These are phyloP conservation scores for Porpolomopsis calyptriformis DNA, from an alignment of 768 basidiomycete species.

Conservation along the genomic window DNA sequence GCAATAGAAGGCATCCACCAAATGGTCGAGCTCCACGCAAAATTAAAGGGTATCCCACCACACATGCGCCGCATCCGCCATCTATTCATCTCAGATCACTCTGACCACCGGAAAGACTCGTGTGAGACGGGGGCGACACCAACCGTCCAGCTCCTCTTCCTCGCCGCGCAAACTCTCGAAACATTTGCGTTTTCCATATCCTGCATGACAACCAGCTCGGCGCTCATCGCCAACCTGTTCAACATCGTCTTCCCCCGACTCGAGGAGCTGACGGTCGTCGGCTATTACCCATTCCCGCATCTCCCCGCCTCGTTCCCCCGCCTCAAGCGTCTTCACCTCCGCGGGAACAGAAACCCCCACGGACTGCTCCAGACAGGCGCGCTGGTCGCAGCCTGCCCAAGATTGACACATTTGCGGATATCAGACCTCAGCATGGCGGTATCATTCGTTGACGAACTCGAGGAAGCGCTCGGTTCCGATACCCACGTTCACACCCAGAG, in stretches of 20 bases:
- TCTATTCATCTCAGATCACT: constrained; percentile 19
- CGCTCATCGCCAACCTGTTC: constrained; percentile 33
- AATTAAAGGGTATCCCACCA: constrained; percentile 23
- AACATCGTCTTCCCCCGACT: constrained; percentile 31
- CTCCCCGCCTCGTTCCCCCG: constrained; percentile 25
- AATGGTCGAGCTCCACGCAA: constrained; percentile 19
- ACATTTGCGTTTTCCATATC: constrained; percentile 29
- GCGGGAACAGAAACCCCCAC: constrained; percentile 41
- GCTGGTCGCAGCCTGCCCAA: constrained; percentile 31
- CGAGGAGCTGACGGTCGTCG: constrained; percentile 31
- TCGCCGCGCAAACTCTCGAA: constrained; percentile 32
- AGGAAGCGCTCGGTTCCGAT: constrained; percentile 19
- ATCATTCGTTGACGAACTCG: constrained; percentile 32
- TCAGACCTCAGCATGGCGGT: constrained; percentile 34
- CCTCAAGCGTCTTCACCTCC: constrained; percentile 33
- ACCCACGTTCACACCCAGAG: not conserved
- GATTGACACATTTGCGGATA: constrained; percentile 28
- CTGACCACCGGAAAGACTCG: constrained; percentile 7
- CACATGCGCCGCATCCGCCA: constrained; percentile 32
- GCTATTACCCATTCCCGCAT: constrained; percentile 41
- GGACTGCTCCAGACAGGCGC: constrained; percentile 32
- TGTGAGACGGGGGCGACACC: constrained; percentile 9
- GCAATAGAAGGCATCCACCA: constrained; percentile 21
- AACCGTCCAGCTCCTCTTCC: constrained; percentile 25
- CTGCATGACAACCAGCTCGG: constrained; percentile 26